Conservation (phyloP, 2,329 filamentous ascomycete genomes). For the Chrysoporthe austroafricana region DNA sequence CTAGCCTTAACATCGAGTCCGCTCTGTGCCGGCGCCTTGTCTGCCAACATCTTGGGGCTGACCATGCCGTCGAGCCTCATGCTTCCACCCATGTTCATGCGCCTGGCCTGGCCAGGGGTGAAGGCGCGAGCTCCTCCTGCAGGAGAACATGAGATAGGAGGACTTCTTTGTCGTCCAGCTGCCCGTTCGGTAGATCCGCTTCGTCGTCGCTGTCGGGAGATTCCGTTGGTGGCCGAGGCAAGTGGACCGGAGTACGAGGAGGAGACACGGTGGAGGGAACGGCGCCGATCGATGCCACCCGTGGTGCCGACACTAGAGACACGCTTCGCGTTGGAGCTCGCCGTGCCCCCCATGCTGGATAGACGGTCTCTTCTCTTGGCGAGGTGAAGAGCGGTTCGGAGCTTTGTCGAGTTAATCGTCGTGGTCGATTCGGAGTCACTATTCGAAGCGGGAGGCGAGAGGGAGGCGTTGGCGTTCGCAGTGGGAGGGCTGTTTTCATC, state of each 20-base stretch:
- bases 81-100: constrained; percentile 58
- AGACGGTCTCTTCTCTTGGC: constrained; percentile 52
- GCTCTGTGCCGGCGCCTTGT: constrained; percentile 21
- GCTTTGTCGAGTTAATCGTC: constrained; percentile 56
- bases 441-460: constrained; percentile 43
- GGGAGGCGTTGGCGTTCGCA: constrained; percentile 40
- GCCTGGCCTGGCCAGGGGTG: constrained; percentile 59
- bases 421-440: constrained; percentile 55
- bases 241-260: constrained; percentile 46
- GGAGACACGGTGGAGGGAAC: constrained; percentile 38
- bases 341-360: constrained; percentile 44
- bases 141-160: constrained; percentile 58
- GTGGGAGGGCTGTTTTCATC: constrained; percentile 58
- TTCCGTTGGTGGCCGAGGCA: constrained; percentile 58
- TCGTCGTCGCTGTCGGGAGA: constrained; percentile 56
- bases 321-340: constrained; percentile 45
- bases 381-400: constrained; percentile 58
- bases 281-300: constrained; percentile 33
- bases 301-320: constrained; percentile 51
- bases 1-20: constrained; percentile 38
- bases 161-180: constrained; percentile 54
- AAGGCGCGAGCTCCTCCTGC: constrained; percentile 42
- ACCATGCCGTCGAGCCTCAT: constrained; percentile 36
- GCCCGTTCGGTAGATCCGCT: constrained; percentile 38
- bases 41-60: constrained; percentile 26